These are phyloP conservation scores for Candida albicans DNA, from an alignment of 1,139 yeast species.

Conservation along the genomic window DNA sequence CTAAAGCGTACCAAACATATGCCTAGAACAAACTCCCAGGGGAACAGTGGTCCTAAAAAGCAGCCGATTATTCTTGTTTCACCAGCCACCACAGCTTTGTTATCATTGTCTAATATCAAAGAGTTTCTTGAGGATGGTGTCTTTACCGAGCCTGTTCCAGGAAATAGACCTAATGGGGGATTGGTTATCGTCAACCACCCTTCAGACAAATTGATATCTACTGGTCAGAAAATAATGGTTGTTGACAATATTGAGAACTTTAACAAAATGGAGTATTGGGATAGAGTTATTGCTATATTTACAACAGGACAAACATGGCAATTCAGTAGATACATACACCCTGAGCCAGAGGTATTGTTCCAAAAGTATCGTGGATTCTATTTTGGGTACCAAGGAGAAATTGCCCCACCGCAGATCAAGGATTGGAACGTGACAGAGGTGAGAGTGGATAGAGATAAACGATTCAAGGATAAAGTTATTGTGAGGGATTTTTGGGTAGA, in stretches of 20 bases:
- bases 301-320: constrained; percentile 99
- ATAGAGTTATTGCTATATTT: constrained; percentile 89
- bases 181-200: constrained; percentile 56
- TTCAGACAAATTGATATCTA: constrained; percentile 53
- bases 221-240: constrained; percentile 65
- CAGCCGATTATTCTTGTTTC: constrained; percentile 93
- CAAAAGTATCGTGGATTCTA: constrained; percentile 84
- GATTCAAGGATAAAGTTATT: constrained; percentile 88
- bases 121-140: constrained; percentile 76
- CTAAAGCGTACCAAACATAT: constrained; percentile 44
- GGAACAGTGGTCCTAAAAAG: constrained; percentile 30
- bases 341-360: constrained; percentile 76
- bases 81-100: constrained; percentile 89
- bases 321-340: constrained; percentile 81
- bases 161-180: constrained; percentile 39
- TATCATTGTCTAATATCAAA: constrained; percentile 80
- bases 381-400: constrained; percentile 75
- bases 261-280: constrained; percentile 96
- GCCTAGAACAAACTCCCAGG: constrained; percentile 11
- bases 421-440: constrained; percentile 89
- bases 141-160: constrained; percentile 58
- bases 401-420: constrained; percentile 68
- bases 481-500: constrained; percentile 83
- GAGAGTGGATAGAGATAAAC: constrained; percentile 73
- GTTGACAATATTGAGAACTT: constrained; percentile 88